A percentile compares a stretch with the other conserved stretches of the same genome.
Conservation (phyloP, 176 grass and related monocot genomes). For the Thinopyrum elongatum region DNA sequence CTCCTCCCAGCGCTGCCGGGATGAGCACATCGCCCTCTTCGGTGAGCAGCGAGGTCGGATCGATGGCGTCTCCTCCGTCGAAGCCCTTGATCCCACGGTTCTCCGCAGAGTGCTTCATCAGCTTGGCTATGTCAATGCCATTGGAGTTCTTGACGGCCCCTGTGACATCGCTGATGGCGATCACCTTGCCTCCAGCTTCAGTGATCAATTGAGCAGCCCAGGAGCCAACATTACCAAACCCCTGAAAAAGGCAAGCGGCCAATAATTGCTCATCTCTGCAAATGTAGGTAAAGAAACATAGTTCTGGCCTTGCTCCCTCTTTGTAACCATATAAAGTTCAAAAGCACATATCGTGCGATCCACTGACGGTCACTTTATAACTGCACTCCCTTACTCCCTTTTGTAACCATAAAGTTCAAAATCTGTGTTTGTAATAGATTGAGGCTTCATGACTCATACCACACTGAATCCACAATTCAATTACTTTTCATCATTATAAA, state of each 20-base stretch:
- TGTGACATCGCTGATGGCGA: slow-evolving; percentile 79
- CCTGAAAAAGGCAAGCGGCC: slow-evolving; percentile 40
- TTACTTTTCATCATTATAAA: not conserved
- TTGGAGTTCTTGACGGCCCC: slow-evolving; percentile 75
- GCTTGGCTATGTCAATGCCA: slow-evolving; percentile 64
- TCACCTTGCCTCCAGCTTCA: slow-evolving; percentile 77
- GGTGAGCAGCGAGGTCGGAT: slow-evolving; percentile 55
- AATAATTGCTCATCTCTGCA: not conserved
- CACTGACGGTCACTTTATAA: not conserved
- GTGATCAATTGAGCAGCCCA: slow-evolving; percentile 82
- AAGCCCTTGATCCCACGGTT: slow-evolving; percentile 75
- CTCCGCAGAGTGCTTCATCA: slow-evolving; percentile 56
- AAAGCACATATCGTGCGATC: not conserved
- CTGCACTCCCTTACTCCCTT: no score
- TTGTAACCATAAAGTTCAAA: not conserved
- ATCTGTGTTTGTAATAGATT: not conserved
- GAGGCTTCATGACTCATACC: not conserved
- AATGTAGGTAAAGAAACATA: not conserved
- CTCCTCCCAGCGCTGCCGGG: slow-evolving; percentile 81
- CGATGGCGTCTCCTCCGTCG: slow-evolving; percentile 53
- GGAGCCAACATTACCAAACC: slow-evolving; percentile 93
- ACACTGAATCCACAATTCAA: not conserved
- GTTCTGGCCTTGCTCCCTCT: not conserved
- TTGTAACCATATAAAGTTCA: not conserved
- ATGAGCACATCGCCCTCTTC: slow-evolving; percentile 91